Evolutionary conservation across 176 grass and related monocot genomes (phyloP), one percentile per base, ranked within the genome.

Genomic region (Poa pratensis): DNA sequence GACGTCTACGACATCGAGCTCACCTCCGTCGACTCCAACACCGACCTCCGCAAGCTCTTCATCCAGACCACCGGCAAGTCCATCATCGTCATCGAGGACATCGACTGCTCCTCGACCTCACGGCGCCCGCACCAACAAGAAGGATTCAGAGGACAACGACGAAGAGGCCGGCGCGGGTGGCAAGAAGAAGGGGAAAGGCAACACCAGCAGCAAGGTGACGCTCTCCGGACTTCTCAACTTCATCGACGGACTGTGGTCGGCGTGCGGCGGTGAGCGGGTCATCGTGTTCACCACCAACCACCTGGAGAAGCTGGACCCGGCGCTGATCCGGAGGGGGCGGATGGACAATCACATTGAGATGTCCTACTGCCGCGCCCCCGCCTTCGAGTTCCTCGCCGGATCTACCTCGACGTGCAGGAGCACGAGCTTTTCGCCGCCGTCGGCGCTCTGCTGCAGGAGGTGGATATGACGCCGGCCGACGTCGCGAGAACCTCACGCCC

Each of bases 301-400:
- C 82, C 6, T 88, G 4, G 51, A 90, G 35, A 90, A 90, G 67
- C 73, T 93, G n/a, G 90, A 94, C 27, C 75, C 75, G 20, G 90
- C 85, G 46, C 88, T 94, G 18, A 94, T 94, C 39, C 48, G 93
- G 22, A 35, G 75, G 3, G 90, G 93, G 0, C 76, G 93, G 9
- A 95, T 92, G 90, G 93, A 95, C 86, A 95, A 92, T 65, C 93
- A 88, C 71, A 88, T 95, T 64, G 86, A 95, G 88, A 92, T 92
- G 90, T 95, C 88, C 7, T 95, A 90, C 83, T 95, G 93, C 83
- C 4, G 80, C 24, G 90, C 81, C 42, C 83, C 88, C 57, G 88
- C 85, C 0, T 92, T 92, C 63, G 83, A 86, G 90, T 84, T 92
- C 79, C 73, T 95, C 1, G 85, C 88, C 26, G 80, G 49, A 87